These are phyloP conservation scores for Thinopyrum obtusiflorum DNA, from an alignment of 202 grass and related monocot species.

Conservation along the genomic window DNA sequence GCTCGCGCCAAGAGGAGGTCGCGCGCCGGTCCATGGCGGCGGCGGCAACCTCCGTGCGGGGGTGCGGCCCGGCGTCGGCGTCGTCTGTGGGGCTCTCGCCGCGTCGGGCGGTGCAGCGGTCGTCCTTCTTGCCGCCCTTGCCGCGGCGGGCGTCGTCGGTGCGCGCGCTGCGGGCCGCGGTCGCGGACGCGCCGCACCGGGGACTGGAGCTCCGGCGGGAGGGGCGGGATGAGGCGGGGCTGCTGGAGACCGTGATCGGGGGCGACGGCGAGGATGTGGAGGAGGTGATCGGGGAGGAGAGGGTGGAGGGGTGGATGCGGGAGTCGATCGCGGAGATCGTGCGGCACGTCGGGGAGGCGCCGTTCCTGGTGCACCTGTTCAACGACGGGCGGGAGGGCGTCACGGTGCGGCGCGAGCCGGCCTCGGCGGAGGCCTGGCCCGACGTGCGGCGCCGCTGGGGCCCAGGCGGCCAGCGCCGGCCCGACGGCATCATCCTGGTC, in stretches of 20 bases:
- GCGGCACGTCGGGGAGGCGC: constrained; percentile 70
- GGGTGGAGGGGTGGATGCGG: constrained; percentile 70
- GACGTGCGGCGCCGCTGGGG: constrained; percentile 52
- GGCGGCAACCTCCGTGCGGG: constrained; percentile 34
- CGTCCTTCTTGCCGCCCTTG: neutral
- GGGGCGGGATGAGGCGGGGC: neutral
- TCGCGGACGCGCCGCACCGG: constrained; percentile 26
- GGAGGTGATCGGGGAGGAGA: constrained; percentile 36
- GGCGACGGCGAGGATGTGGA: neutral
- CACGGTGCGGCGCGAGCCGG: constrained; percentile 56
- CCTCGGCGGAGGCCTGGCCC: constrained; percentile 54
- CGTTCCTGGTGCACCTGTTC: constrained; percentile 81
- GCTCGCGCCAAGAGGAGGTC: neutral
- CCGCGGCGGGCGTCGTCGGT: neutral
- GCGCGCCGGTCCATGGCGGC: constrained; percentile 24
- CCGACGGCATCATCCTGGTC: constrained; percentile 81
- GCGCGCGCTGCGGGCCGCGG: constrained; percentile 19
- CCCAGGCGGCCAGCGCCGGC: constrained; percentile 26
- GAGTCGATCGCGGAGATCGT: constrained; percentile 83
- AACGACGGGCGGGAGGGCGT: constrained; percentile 36
- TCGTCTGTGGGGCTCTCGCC: constrained; percentile 23
- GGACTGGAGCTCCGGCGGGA: constrained; percentile 22
- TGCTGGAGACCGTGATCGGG: neutral
- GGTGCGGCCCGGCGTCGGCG: constrained; percentile 20
- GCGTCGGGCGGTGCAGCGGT: neutral